Base-by-base conservation (phyloP, 2,329 filamentous ascomycete genomes). In the Neonectria sp. region DNA sequence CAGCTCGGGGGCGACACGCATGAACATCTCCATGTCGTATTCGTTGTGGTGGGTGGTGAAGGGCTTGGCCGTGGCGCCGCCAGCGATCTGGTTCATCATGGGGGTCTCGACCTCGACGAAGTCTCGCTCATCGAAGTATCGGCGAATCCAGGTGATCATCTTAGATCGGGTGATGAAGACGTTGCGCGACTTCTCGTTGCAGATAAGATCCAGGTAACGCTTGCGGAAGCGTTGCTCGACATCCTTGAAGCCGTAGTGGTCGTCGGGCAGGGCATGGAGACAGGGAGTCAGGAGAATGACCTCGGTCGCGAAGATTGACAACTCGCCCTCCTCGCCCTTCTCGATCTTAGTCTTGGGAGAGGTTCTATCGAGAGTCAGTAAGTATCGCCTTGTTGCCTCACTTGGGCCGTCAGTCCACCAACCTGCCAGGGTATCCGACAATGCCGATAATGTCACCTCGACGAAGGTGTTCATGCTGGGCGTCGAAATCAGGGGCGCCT, bases 11-110 rank as follows among this genome's bases (percentile, higher is more conserved):
- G 97, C 96, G 60, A 98, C 91, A 79, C 96, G 92, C 89, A 99
- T 92, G 84, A 92, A 98, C 82, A 99, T 91, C 75, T 97, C 92
- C 90, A 97, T 95, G 81, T 97, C 90, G 58, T 96, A 88, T 60
- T 98, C 96, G 82, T 99, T 99, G 86, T 98, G 96, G 82, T 97
- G 93, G 15, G 96, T 98, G 74, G 93, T 87, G 83, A 99, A 99
- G 6, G 96, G 96, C 85, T 81, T 95, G 66, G 96, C 96, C 1
- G 96, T 98, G 37, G 96, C 96, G 79, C 96, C 96, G 74, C 96
- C 97, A 33, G 96, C 95, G 79, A 97, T 97, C 77, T 93, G 90
- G 80, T 97, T 97, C 89, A 99, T 95, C 90, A 98, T 98, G 6
- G 96, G 95, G 0, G 96, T 99, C 84, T 98, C 94, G 29, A 98